Evolutionary conservation across 2,329 filamentous ascomycete genomes (phyloP), one percentile per base, ranked within the genome.

Genomic region (Arthrobotrys entomopaga): DNA sequence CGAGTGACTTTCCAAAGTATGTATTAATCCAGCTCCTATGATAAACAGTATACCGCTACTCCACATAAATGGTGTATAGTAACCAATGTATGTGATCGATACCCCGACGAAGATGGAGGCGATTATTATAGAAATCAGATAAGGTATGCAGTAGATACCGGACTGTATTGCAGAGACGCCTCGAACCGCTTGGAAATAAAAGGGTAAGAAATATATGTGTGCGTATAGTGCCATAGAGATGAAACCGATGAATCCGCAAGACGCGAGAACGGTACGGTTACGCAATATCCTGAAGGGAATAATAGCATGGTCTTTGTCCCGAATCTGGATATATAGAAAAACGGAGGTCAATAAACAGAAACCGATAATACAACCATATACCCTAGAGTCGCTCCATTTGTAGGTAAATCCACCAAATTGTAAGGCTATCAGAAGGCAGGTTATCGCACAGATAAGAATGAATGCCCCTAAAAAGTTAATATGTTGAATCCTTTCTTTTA

Each of bases 181-280:
- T 60, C 82, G 82, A 72, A 84, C 81, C 3, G 82, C 83, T 74
- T 85, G 83, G 77, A 85, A 84, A 80, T 82, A 85, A 61, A 84
- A 81, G 0, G 83, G 83, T 1, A 84, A 67, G 67, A 81, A 83
- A 63, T 82, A 83, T 83, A 77, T 43, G 82, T 80, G 43, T 82
- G 80, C 76, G 84, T 81, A 11, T 79, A 78, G 1, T 3, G 78
- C 81, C 20, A 80, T 80, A 22, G 82, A 80, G 49, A 83, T 81
- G 42, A 81, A 79, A 3, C 78, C 77, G 34, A 57, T 72, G 49
- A 76, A 73, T 3, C 80, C 83, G 58, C 79, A 79, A 1, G 77
- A 65, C 11, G 80, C 79, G 22, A 79, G 66, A 1, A 80, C 76
- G 42, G 83, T 80, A 38, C 80, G 81, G 16, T 83, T 80, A 59